Conservation (phyloP, 2,329 filamentous ascomycete species). For the Claviceps africana region DNA sequence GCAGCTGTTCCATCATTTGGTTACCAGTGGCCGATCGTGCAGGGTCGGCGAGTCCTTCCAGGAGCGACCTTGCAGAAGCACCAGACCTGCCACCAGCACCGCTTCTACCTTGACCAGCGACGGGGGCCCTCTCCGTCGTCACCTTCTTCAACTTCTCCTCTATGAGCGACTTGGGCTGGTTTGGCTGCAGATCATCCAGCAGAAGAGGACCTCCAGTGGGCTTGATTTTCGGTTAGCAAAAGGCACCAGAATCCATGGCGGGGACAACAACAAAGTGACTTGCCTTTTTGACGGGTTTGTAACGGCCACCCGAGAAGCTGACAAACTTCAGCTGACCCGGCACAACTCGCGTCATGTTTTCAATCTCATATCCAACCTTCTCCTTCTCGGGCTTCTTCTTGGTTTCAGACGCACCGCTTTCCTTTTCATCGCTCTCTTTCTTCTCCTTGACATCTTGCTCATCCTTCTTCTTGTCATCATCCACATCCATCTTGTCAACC, state of each 20-base stretch:
- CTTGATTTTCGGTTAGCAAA: slow-evolving; percentile 26
- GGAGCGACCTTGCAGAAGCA: slow-evolving; percentile 15
- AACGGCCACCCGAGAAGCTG: slow-evolving; percentile 78
- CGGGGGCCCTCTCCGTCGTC: slow-evolving; percentile 46
- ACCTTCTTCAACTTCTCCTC: slow-evolving; percentile 88
- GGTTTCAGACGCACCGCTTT: slow-evolving; percentile 34
- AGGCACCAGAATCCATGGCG: not conserved
- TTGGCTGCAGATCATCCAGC: slow-evolving; percentile 70
- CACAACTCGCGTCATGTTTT: slow-evolving; percentile 93
- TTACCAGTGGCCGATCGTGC: slow-evolving; percentile 18
- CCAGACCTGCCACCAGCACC: slow-evolving; percentile 20
- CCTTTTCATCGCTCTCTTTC: slow-evolving; percentile 25
- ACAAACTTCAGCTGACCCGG: slow-evolving; percentile 91
- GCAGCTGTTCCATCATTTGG: slow-evolving; percentile 27
- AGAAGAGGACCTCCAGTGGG: slow-evolving; percentile 88
- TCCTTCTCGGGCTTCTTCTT: slow-evolving; percentile 94
- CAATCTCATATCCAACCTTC: slow-evolving; percentile 88
- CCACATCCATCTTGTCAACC: slow-evolving; percentile 79
- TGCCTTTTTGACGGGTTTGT: slow-evolving; percentile 83
- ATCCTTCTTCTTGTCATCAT: slow-evolving; percentile 47
- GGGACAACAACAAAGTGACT: slow-evolving; percentile 13
- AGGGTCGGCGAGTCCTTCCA: slow-evolving; percentile 22
- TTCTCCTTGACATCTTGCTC: slow-evolving; percentile 45
- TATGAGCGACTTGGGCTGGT: slow-evolving; percentile 64
- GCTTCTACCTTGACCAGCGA: slow-evolving; percentile 27